phyloP scores from a whole-genome alignment of 192 early-diverging fungal genomes.

The Spinellus fusiger region DNA sequence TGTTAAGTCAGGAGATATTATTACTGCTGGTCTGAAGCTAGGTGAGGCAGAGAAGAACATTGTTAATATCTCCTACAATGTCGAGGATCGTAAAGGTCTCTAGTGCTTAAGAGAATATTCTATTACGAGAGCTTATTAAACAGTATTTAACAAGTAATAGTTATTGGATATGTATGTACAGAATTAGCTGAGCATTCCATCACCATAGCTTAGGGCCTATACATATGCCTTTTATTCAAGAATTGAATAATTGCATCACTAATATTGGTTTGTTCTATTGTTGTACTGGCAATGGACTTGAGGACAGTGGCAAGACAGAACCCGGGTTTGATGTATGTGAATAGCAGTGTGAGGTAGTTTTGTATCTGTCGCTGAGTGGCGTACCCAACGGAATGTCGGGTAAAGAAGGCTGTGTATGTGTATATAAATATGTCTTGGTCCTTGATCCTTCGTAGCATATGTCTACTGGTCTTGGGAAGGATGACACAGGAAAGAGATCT shows the following conservation, averaged over 20 bases:
- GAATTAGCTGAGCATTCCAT: no score
- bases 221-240: neutral
- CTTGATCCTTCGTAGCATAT: neutral
- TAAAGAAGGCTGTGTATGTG: neutral
- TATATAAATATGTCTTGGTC: neutral
- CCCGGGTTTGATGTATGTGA: neutral
- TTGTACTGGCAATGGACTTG: neutral
- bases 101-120: neutral
- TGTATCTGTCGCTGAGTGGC: neutral
- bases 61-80: slow-evolving; percentile 18
- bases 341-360: neutral
- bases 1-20: slow-evolving; percentile 68
- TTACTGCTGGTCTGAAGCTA: slow-evolving; percentile 55
- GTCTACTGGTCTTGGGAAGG: neutral
- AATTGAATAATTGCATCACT: neutral
- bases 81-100: slow-evolving; percentile 16
- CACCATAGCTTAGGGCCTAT: no score
- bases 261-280: neutral
- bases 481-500: neutral
- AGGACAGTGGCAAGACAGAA: neutral
- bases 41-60: slow-evolving; percentile 6
- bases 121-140: neutral
- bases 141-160: neutral
- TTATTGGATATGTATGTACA: neutral
- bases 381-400: neutral